phyloP scores from a whole-genome alignment of 768 basidiomycete genomes.

The Termitomyces sp. region DNA sequence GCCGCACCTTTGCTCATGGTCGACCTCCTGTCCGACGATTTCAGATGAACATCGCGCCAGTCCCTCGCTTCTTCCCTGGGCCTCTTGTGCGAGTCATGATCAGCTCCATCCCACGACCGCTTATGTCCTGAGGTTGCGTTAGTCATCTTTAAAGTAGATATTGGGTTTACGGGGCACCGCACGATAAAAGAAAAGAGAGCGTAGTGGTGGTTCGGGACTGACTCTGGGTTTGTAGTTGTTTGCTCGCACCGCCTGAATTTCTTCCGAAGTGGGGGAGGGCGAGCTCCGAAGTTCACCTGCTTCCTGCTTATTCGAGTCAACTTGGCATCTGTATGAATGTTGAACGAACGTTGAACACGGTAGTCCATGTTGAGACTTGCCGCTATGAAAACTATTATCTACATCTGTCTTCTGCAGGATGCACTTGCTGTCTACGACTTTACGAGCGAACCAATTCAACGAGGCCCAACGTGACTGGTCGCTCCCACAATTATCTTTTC shows the following conservation, averaged over 20 bases:
- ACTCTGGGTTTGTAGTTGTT: conserved; percentile 6
- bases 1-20: conserved; percentile 32
- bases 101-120: conserved; percentile 68
- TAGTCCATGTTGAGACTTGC: no score
- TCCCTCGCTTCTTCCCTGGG: conserved; percentile 55
- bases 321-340: no score
- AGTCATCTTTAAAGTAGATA: conserved; percentile 59
- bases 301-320: no score
- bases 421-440: no score
- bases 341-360: no score
- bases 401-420: no score
- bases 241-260: background rate
- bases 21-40: conserved; percentile 31
- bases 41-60: conserved; percentile 71
- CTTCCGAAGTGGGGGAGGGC: no score
- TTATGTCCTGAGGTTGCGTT: conserved; percentile 82
- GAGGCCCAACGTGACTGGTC: no score
- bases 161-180: conserved; percentile 76
- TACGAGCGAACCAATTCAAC: no score
- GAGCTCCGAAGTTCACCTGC: no score
- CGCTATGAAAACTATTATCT: no score
- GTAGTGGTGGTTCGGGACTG: conserved; percentile 4
- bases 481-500: no score
- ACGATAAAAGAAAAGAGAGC: conserved; percentile 52
- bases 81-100: conserved; percentile 51